A percentile compares a stretch with the other conserved stretches of the same genome.
These are phyloP conservation scores for Lentinula raphanica DNA, from an alignment of 768 basidiomycete species.

Conservation along the genomic window DNA sequence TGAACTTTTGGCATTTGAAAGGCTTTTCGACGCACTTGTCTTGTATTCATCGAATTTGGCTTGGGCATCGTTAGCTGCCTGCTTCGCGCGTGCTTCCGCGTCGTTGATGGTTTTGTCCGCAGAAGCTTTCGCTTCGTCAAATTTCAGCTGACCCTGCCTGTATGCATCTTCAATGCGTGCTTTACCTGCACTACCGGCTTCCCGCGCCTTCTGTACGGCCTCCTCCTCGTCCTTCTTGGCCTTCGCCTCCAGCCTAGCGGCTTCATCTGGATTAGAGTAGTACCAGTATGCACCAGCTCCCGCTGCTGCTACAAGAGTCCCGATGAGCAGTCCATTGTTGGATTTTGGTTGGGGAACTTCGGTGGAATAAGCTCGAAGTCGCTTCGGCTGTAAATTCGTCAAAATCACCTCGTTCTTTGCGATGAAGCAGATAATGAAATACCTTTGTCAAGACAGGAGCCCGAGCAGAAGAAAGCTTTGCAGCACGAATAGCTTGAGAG, in stretches of 20 bases:
- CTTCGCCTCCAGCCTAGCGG: constrained; percentile 5
- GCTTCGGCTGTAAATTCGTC: neutral
- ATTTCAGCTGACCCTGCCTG: constrained; percentile 8
- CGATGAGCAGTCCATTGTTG: constrained; percentile 1
- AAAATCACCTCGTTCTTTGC: neutral
- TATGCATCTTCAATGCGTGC: constrained; percentile 8
- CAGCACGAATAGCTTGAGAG: constrained; percentile 7
- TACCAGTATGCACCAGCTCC: constrained; percentile 14
- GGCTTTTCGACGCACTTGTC: neutral
- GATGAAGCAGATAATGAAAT: neutral
- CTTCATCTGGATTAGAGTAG: constrained; percentile 11
- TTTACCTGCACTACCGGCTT: constrained; percentile 9
- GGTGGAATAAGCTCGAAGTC: neutral
- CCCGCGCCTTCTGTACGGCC: constrained; percentile 6
- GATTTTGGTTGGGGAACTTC: neutral
- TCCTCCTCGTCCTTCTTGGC: constrained; percentile 8
- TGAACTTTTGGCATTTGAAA: constrained; percentile 4
- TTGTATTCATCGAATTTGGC: constrained; percentile 8
- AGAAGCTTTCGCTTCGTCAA: constrained; percentile 5
- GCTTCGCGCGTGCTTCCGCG: constrained; percentile 7
- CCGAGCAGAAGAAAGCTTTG: neutral
- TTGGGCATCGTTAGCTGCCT: constrained; percentile 7
- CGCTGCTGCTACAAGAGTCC: constrained; percentile 6
- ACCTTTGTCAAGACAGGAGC: constrained; percentile 1
- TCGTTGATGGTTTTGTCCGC: constrained; percentile 4